Evolutionary conservation across 208 protist species (phyloP).

Genomic region (Spongospora subterranea): DNA sequence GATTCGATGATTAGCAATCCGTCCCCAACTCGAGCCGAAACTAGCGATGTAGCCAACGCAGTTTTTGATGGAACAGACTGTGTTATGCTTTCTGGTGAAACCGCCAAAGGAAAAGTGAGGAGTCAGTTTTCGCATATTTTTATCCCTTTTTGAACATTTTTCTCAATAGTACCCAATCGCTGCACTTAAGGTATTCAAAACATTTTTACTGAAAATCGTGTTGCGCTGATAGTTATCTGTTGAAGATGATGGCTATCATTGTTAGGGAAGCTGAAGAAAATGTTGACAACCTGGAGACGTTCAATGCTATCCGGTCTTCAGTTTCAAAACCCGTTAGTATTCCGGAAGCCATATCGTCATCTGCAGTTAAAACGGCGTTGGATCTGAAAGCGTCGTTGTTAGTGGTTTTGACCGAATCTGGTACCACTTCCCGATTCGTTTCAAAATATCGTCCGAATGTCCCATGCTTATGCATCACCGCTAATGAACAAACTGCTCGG

Average conservation of each 20-base stretch:
- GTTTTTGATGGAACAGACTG: constrained; percentile 71
- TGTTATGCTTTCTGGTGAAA: constrained; percentile 73
- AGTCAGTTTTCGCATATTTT: background rate
- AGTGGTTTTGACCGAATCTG: constrained; percentile 76
- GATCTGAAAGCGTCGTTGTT: constrained; percentile 86
- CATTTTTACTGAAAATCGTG: background rate
- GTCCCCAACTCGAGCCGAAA: constrained; percentile 69
- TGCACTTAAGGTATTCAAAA: constrained; percentile 44
- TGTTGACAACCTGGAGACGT: constrained; percentile 29
- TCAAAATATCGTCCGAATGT: constrained; percentile 93
- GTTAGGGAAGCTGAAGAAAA: constrained; percentile 61
- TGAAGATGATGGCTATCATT: constrained; percentile 61
- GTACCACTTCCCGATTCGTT: constrained; percentile 88
- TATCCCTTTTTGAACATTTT: background rate
- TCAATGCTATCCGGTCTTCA: background rate
- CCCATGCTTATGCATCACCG: constrained; percentile 90
- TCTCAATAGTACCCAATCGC: constrained; percentile 66
- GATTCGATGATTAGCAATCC: constrained; percentile 73
- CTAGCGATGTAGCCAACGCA: constrained; percentile 71
- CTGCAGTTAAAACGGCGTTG: constrained; percentile 89
- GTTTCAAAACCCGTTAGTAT: background rate
- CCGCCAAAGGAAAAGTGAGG: constrained; percentile 63
- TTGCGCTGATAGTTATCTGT: background rate
- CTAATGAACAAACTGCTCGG: constrained; percentile 81
- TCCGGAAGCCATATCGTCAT: constrained; percentile 86